These are phyloP conservation scores for Aschersonia sp. DNA, from an alignment of 2,329 filamentous ascomycete genomes.

Conservation along the genomic window DNA sequence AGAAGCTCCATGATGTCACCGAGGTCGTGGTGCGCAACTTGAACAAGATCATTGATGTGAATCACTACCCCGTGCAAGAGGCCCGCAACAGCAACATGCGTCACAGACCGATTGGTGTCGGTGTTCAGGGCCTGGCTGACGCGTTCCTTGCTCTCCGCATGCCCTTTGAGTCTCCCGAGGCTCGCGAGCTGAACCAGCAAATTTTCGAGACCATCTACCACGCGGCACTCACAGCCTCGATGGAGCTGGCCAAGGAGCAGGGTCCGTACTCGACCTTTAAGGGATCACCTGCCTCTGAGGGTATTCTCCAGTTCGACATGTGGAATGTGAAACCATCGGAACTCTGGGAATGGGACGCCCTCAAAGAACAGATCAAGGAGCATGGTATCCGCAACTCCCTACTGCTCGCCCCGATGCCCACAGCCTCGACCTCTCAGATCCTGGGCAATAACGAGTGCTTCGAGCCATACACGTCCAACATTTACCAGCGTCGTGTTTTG, in stretches of 20 bases:
- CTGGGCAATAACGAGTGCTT: constrained; percentile 99
- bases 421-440: constrained; percentile 93
- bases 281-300: constrained; percentile 86
- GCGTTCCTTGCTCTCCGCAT: constrained; percentile 93
- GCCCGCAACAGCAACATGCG: constrained; percentile 94
- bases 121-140: constrained; percentile 95
- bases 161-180: constrained; percentile 93
- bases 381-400: constrained; percentile 92
- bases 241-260: constrained; percentile 67
- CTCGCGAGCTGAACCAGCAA: constrained; percentile 86
- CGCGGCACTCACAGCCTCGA: constrained; percentile 77
- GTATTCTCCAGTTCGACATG: constrained; percentile 96
- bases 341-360: constrained; percentile 86
- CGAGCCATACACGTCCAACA: constrained; percentile 98
- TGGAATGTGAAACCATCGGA: constrained; percentile 89
- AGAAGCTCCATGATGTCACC: constrained; percentile 88
- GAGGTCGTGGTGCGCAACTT: constrained; percentile 88
- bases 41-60: constrained; percentile 97
- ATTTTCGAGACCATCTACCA: constrained; percentile 99
- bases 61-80: constrained; percentile 95
- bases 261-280: constrained; percentile 84
- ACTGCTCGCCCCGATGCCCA: constrained; percentile 93
- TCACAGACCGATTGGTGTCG: constrained; percentile 87
- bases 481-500: constrained; percentile 95
- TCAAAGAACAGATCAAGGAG: constrained; percentile 85